Percentiles rank a stretch among this genome's conserved stretches.
Evolutionary conservation across 495 filamentous ascomycete genomes (phyloP).

Genomic region (Aspergillus ostianus): DNA sequence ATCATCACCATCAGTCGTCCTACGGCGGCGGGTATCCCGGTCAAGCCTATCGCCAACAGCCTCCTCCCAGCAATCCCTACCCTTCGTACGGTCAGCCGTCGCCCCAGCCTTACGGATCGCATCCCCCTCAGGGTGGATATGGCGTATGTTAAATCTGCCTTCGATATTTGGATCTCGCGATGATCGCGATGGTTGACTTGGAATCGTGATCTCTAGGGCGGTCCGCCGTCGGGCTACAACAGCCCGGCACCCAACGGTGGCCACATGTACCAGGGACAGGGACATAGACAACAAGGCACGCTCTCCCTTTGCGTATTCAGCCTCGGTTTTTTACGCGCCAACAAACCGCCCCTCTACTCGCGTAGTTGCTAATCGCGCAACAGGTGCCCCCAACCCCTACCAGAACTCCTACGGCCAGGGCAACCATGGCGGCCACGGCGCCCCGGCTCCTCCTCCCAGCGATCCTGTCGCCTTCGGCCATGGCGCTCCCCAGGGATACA

Average conservation of each 20-base stretch:
- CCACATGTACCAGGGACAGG: constrained; percentile 36
- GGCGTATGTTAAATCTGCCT: constrained; percentile 29
- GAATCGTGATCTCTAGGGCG: neutral
- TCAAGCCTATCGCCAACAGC: constrained; percentile 45
- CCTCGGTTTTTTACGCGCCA: no score
- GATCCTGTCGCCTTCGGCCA: constrained; percentile 62
- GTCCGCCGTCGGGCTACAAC: constrained; percentile 16
- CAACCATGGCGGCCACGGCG: constrained; percentile 22
- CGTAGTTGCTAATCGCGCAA: constrained; percentile 1
- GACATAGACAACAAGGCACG: constrained; percentile 21
- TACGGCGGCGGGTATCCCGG: constrained; percentile 49
- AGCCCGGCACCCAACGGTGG: constrained; percentile 38
- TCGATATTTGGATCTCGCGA: neutral
- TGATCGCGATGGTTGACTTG: constrained; percentile 17
- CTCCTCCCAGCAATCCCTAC: constrained; percentile 42
- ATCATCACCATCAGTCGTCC: constrained; percentile 32
- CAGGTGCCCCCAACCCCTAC: constrained; percentile 15
- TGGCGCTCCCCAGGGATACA: constrained; percentile 76
- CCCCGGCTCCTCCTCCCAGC: constrained; percentile 42
- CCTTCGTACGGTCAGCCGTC: constrained; percentile 42
- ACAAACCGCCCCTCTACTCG: neutral
- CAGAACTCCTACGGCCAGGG: constrained; percentile 35
- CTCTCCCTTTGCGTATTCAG: neutral
- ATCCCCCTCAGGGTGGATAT: constrained; percentile 44
- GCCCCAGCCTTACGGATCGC: constrained; percentile 39